Conservation (phyloP, 1,139 yeast species). For the Lodderomyces metapsilosis region DNA sequence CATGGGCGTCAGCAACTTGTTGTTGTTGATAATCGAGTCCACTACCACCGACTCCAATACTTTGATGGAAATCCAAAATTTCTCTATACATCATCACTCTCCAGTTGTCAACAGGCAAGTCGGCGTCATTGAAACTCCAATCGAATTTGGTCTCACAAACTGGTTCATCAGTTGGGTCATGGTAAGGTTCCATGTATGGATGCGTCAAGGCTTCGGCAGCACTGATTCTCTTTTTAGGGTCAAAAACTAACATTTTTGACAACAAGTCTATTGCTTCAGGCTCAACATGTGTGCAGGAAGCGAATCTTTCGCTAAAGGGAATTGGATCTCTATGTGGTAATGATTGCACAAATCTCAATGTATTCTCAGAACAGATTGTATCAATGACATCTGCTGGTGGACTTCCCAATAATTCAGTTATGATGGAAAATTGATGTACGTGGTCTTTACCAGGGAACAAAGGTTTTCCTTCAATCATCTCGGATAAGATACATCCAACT, state of each 20-base stretch:
- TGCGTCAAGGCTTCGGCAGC: constrained; percentile 90
- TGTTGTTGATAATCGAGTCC: constrained; percentile 11
- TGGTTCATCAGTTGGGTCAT: constrained; percentile 97
- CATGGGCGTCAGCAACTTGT: constrained; percentile 14
- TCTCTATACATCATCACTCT: constrained; percentile 99
- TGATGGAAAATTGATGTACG: constrained; percentile 95
- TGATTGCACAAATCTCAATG: constrained; percentile 89
- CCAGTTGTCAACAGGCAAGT: constrained; percentile 97
- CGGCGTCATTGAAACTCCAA: constrained; percentile 98
- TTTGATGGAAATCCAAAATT: constrained; percentile 90
- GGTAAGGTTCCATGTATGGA: constrained; percentile 95
- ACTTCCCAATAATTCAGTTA: constrained; percentile 92
- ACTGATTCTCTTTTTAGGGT: constrained; percentile 89
- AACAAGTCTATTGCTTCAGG: constrained; percentile 89
- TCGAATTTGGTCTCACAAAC: constrained; percentile 89
- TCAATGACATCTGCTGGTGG: constrained; percentile 96
- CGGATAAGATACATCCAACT: constrained; percentile 98
- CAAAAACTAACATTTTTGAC: constrained; percentile 89
- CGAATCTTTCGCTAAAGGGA: constrained; percentile 80
- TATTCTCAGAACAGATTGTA: constrained; percentile 93
- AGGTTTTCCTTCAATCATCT: constrained; percentile 99
- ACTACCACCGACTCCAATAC: constrained; percentile 37
- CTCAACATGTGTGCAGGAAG: constrained; percentile 67
- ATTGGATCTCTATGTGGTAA: constrained; percentile 91
- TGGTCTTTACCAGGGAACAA: constrained; percentile 98